Evolutionary conservation across 768 basidiomycete genomes (phyloP).

Genomic region (Lactarius hengduanensis): DNA sequence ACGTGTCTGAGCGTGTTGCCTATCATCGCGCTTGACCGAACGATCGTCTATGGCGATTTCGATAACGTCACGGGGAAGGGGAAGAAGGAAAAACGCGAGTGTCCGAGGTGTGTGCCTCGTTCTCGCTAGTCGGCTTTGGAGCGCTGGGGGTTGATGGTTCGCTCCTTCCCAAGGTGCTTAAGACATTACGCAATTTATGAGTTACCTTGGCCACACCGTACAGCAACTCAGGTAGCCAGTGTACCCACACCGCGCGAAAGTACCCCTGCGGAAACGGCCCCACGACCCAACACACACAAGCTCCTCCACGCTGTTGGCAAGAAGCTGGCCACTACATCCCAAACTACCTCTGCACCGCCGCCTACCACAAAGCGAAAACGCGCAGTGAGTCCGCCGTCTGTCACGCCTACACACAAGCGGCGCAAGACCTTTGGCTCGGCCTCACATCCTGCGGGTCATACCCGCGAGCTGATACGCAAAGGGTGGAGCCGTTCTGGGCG

Average conservation of each 20-base stretch:
- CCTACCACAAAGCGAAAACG: slow-evolving; percentile 26
- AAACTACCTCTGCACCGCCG: slow-evolving; percentile 36
- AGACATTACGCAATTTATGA: slow-evolving; percentile 79
- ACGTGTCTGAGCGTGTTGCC: slow-evolving; percentile 73
- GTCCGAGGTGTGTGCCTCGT: slow-evolving; percentile 59
- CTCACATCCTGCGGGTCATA: slow-evolving; percentile 19
- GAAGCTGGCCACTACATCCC: slow-evolving; percentile 43
- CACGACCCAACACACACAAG: slow-evolving; percentile 52
- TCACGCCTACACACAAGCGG: slow-evolving; percentile 43
- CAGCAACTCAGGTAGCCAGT: slow-evolving; percentile 45
- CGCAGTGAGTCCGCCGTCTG: slow-evolving; percentile 20
- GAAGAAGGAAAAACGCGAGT: slow-evolving; percentile 50
- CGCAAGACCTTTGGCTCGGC: slow-evolving; percentile 39
- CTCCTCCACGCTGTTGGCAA: slow-evolving; percentile 51
- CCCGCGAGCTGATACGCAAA: slow-evolving; percentile 31
- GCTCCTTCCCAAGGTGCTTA: slow-evolving; percentile 54
- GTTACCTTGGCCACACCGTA: slow-evolving; percentile 66
- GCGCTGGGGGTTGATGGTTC: slow-evolving; percentile 20
- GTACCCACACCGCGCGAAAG: slow-evolving; percentile 48
- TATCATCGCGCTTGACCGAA: slow-evolving; percentile 70
- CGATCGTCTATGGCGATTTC: slow-evolving; percentile 69
- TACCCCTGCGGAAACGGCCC: slow-evolving; percentile 35
- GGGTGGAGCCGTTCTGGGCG: slow-evolving; percentile 35
- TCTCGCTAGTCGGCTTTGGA: slow-evolving; percentile 15
- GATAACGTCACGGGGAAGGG: slow-evolving; percentile 50